A percentile compares a stretch with the other conserved stretches of the same genome.
Conservation (phyloP, 1,139 yeast genomes). For the Taphrina confusa region DNA sequence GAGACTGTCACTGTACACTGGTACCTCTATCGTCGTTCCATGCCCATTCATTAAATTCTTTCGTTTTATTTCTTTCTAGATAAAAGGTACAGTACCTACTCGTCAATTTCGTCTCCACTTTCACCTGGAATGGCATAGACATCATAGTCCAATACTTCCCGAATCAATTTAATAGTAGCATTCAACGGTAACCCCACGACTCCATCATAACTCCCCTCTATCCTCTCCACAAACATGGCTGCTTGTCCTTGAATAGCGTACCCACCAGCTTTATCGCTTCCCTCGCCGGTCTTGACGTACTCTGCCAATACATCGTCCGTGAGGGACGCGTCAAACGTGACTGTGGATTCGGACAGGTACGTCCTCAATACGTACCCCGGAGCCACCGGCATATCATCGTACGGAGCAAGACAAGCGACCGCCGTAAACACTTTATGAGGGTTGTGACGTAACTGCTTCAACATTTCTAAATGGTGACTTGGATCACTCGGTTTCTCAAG, state of each 20-base stretch:
- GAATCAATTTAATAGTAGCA: slow-evolving; percentile 54
- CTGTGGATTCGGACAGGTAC: slow-evolving; percentile 52
- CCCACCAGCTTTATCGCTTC: slow-evolving; percentile 85
- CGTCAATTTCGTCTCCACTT: neutral
- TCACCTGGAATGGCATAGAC: neutral
- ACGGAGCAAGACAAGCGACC: slow-evolving; percentile 57
- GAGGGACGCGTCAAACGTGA: slow-evolving; percentile 53
- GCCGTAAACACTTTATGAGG: slow-evolving; percentile 67
- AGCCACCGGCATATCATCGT: slow-evolving; percentile 45
- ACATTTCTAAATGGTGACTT: slow-evolving; percentile 55
- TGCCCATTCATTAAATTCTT: neutral
- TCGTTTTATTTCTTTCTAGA: neutral
- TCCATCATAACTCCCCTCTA: slow-evolving; percentile 80
- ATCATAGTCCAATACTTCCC: slow-evolving; percentile 44
- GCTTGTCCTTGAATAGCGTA: slow-evolving; percentile 77
- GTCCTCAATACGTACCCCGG: slow-evolving; percentile 51
- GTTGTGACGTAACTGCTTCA: slow-evolving; percentile 52
- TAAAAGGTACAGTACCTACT: neutral
- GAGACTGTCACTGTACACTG: slow-evolving; percentile 2
- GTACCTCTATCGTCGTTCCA: neutral
- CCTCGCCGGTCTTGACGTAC: slow-evolving; percentile 74
- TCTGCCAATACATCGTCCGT: slow-evolving; percentile 58
- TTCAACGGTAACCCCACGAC: slow-evolving; percentile 86
- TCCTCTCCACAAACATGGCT: slow-evolving; percentile 56
- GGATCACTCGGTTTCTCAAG: slow-evolving; percentile 73